Evolutionary conservation across 139 green algal genomes (phyloP), one percentile per base, ranked within the genome.

Genomic region (Mesotaenium endlicherianum): DNA sequence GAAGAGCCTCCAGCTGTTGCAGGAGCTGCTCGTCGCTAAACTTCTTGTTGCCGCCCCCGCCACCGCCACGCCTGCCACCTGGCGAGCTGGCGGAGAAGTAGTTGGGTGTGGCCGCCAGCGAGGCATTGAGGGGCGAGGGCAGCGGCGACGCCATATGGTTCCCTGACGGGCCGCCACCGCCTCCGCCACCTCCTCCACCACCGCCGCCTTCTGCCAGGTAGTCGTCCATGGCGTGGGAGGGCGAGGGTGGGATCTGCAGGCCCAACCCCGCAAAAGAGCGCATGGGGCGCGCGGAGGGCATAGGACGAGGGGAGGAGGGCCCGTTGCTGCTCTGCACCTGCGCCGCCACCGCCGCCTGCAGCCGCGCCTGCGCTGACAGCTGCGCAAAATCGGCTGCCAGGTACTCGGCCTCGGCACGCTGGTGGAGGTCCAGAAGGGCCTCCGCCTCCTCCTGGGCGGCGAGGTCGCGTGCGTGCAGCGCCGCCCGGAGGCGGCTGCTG

Each of bases 401-500:
- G 5, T 34, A 5, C 6, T 67, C 70, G 4, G 14, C 49, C 6
- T 78, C 70, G n/a, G 70, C 45, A 64, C 42, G 45, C 36, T 49
- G 45, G 5, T 78, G 70, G 43, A 72, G 60, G 60, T 36, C 60
- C 5, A 72, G 6, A 36, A 72, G 41, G 5, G 60, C 11, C 6
- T 80, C 71, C n/a, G 55, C 30, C 38, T 82, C 75, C 43, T 84
- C 77, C 44, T 71, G 77, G 36, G 50, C 50, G 43, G 77, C 31
- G 17, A 84, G 43, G 39, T 84, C 77, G n/a, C 77, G 44, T 6
- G 77, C 57, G 31, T 84, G 69, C 14, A 84, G 57, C 0, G 77
- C 77, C 30, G 77, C 77, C 14, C 77, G 30, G 2, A 84, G 26
- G 45, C 77, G 77, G 31, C 70, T 78, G 31, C 70, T 78, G n/a